Percentiles rank a stretch among this genome's conserved stretches.
These are phyloP conservation scores for Sungouiozyma intestinalis DNA, from an alignment of 805 yeast genomes.

Conservation along the genomic window DNA sequence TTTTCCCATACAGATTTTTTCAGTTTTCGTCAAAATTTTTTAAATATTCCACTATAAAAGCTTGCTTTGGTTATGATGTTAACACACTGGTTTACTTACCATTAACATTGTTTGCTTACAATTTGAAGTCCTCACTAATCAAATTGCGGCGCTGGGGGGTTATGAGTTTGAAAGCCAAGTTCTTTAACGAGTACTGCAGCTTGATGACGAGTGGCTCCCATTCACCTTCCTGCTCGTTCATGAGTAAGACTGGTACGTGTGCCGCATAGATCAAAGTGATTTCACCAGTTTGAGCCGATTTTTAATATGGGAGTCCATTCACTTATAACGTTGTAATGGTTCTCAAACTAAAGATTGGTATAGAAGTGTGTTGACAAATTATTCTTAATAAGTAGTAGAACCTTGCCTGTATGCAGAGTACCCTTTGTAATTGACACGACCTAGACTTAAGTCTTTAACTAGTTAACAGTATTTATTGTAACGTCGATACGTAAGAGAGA, in stretches of 20 bases:
- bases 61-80: background rate
- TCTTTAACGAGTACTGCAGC: too few species aligned
- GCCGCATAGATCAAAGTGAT: conserved; percentile 2
- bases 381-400: background rate
- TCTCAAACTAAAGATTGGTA: conserved; percentile 19
- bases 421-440: background rate
- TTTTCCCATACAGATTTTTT: background rate
- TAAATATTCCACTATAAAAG: background rate
- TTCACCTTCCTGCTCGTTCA: background rate
- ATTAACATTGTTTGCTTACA: too few species aligned
- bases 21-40: background rate
- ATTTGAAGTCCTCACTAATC: background rate
- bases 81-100: background rate
- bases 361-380: conserved; percentile 27
- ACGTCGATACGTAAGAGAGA: too few species aligned
- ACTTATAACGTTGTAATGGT: too few species aligned
- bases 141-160: background rate
- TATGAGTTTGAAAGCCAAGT: background rate
- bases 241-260: background rate
- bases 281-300: conserved; percentile 24
- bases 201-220: background rate
- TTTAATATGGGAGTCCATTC: conserved; percentile 5
- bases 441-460: too few species aligned
- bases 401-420: background rate
- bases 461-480: too few species aligned